Conservation (phyloP, 225 moss, liverwort and hornwort genomes). For the Antitrichia curtipendula region DNA sequence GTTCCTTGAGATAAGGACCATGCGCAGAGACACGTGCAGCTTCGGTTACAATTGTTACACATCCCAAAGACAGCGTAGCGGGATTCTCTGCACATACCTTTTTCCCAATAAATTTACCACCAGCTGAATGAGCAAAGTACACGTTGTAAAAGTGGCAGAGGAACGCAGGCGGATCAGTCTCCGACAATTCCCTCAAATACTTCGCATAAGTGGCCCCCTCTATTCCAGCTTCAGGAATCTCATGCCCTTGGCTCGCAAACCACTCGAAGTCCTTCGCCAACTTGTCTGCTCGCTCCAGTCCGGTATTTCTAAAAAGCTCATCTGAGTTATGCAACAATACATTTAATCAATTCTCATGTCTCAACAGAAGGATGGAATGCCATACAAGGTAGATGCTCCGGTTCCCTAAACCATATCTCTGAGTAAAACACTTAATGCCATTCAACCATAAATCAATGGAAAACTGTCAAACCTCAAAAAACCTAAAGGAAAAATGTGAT, state of each 20-base stretch:
- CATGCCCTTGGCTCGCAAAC: constrained; percentile 72
- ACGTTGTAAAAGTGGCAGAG: constrained; percentile 98
- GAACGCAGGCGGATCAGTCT: constrained; percentile 72
- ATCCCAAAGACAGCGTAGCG: neutral
- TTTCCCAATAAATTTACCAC: constrained; percentile 86
- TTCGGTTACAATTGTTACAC: neutral
- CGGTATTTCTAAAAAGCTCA: constrained; percentile 70
- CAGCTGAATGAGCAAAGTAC: constrained; percentile 95
- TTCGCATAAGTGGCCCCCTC: constrained; percentile 63
- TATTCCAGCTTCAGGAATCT: constrained; percentile 51
- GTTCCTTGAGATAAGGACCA: neutral
- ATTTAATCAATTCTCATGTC: neutral
- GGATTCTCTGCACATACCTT: constrained; percentile 30
- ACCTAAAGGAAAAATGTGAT: neutral
- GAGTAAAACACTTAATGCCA: neutral
- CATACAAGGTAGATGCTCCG: neutral
- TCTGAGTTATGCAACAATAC: constrained; percentile 22
- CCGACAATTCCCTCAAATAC: constrained; percentile 50
- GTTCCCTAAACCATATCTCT: neutral
- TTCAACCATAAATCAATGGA: neutral
- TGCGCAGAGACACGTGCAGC: neutral
- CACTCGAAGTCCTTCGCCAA: constrained; percentile 82
- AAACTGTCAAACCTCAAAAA: neutral
- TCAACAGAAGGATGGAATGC: neutral
- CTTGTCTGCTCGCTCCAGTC: constrained; percentile 62